Percentiles rank a stretch among this genome's conserved stretches.
phyloP scores from a whole-genome alignment of 768 basidiomycete species.

The Hericium rajendrae region DNA sequence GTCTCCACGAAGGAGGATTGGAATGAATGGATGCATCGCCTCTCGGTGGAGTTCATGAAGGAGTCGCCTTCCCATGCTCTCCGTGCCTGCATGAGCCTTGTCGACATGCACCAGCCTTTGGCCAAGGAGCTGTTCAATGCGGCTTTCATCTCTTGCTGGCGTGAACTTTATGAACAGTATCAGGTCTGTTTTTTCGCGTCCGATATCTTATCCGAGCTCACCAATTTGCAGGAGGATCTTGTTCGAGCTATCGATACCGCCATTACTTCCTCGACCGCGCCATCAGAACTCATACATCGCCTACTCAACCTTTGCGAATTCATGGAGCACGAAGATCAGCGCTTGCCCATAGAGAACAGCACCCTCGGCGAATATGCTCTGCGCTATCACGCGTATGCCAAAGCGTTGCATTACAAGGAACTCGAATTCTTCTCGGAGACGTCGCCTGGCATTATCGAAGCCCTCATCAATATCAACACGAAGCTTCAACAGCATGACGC shows the following conservation, averaged over 20 bases:
- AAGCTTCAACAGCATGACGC: constrained; percentile 95
- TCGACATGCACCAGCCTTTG: constrained; percentile 83
- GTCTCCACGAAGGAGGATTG: constrained; percentile 79
- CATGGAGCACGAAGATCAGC: constrained; percentile 98
- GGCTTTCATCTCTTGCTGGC: constrained; percentile 97
- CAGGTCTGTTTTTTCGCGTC: constrained; percentile 46
- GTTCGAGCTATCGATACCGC: constrained; percentile 84
- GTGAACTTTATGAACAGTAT: constrained; percentile 90
- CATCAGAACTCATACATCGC: constrained; percentile 83
- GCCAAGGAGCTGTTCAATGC: constrained; percentile 96
- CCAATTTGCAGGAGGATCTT: constrained; percentile 68
- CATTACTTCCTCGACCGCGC: constrained; percentile 66
- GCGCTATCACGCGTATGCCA: constrained; percentile 91
- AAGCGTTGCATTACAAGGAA: constrained; percentile 97
- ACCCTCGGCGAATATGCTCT: constrained; percentile 91
- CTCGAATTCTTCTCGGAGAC: constrained; percentile 92
- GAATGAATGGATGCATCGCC: constrained; percentile 89
- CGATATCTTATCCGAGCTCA: background rate
- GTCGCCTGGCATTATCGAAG: constrained; percentile 84
- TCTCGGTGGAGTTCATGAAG: constrained; percentile 94
- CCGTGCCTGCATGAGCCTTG: constrained; percentile 88
- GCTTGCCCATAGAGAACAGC: constrained; percentile 86
- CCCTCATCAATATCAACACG: constrained; percentile 93
- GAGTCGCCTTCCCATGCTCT: constrained; percentile 98
- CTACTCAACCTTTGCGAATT: constrained; percentile 93